These are phyloP conservation scores for Aspergillus homomorphus DNA, from an alignment of 495 filamentous ascomycete genomes.

Conservation along the genomic window DNA sequence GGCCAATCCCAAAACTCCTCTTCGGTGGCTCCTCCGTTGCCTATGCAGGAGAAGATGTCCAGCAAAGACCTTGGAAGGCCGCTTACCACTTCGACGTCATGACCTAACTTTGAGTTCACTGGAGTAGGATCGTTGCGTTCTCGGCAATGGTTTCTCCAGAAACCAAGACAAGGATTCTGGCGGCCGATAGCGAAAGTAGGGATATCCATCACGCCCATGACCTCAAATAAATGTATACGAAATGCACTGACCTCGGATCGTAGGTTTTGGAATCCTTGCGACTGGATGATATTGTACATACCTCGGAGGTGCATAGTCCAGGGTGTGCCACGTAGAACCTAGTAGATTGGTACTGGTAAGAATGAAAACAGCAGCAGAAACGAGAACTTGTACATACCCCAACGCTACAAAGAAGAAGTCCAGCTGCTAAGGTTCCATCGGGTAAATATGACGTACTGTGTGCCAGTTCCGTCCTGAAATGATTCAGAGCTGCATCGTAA, in stretches of 20 bases:
- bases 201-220: conserved; percentile 40
- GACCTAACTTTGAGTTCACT: background rate
- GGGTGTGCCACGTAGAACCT: conserved; percentile 35
- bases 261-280: conserved; percentile 13
- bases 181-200: conserved; percentile 31
- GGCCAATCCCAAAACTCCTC: conserved; percentile 38
- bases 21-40: conserved; percentile 23
- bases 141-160: conserved; percentile 34
- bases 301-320: conserved; percentile 42
- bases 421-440: conserved; percentile 35
- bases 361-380: background rate
- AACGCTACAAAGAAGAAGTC: conserved; percentile 36
- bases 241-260: conserved; percentile 15
- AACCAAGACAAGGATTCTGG: conserved; percentile 25
- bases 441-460: conserved; percentile 21
- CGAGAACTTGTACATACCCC: conserved; percentile 25
- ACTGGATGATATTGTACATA: conserved; percentile 35
- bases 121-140: conserved; percentile 7
- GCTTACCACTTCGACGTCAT: conserved; percentile 30
- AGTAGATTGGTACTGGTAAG: background rate
- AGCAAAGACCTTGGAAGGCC: conserved; percentile 32
- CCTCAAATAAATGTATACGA: conserved; percentile 32
- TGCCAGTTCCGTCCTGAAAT: conserved; percentile 33
- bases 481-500: conserved; percentile 27
- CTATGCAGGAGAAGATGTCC: conserved; percentile 33